Conservation (phyloP, 805 yeast genomes). For the Helenozyma baotianmanensis region DNA sequence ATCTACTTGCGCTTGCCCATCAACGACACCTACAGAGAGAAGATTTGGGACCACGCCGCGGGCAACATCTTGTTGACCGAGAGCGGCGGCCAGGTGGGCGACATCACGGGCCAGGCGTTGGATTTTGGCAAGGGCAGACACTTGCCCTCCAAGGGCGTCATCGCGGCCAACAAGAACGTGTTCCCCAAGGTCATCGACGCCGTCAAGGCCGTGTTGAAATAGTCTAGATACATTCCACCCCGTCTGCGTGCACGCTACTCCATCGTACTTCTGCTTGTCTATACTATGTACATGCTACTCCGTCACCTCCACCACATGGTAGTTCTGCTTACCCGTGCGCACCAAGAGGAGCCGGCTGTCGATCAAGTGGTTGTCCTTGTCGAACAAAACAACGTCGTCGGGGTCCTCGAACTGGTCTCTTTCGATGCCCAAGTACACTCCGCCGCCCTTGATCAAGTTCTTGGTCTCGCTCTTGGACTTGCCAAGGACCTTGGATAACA, state of each 20-base stretch:
- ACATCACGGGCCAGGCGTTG: constrained; percentile 67
- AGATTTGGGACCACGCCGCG: constrained; percentile 99
- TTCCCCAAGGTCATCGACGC: constrained; percentile 49
- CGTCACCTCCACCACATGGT: constrained; percentile 40
- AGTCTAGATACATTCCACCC: too few relatives aligned
- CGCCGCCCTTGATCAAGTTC: constrained; percentile 62
- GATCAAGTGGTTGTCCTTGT: constrained; percentile 44
- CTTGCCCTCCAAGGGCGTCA: constrained; percentile 82
- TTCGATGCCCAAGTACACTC: constrained; percentile 65
- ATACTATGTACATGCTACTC: constrained; percentile 6
- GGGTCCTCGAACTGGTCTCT: constrained; percentile 47
- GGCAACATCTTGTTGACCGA: constrained; percentile 84
- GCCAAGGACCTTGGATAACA: constrained; percentile 46
- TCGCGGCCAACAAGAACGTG: constrained; percentile 62
- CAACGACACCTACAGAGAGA: constrained; percentile 72
- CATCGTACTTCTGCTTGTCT: constrained; percentile 1
- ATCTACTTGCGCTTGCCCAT: constrained; percentile 86
- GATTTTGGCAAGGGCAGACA: constrained; percentile 86
- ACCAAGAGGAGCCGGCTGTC: constrained; percentile 60
- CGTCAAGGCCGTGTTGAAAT: constrained; percentile 28
- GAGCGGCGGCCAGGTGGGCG: constrained; percentile 89
- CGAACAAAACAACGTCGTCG: constrained; percentile 47
- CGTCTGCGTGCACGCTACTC: too few relatives aligned
- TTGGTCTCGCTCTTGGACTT: constrained; percentile 56
- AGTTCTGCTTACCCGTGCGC: constrained; percentile 71